These are phyloP conservation scores for Fagopyrum esculentum DNA, from an alignment of 148 eudicot genomes.

Conservation along the genomic window DNA sequence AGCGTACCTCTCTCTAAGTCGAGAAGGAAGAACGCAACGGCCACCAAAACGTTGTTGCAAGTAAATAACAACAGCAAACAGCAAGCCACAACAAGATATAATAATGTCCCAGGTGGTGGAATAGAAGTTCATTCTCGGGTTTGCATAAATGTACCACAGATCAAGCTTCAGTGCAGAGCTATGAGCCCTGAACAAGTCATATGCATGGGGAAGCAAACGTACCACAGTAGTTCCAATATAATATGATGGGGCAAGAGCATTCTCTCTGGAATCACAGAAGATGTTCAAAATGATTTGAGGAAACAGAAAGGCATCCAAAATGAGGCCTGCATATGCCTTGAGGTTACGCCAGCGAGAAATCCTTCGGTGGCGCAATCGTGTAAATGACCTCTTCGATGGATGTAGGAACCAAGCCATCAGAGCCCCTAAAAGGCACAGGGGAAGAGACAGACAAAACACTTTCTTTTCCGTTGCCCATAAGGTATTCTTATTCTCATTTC, in stretches of 20 bases:
- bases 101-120: conserved; percentile 71
- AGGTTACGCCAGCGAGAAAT: conserved; percentile 54
- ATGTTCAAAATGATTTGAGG: conserved; percentile 76
- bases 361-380: conserved; percentile 6
- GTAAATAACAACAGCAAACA: conserved; percentile 38
- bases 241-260: conserved; percentile 43
- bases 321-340: conserved; percentile 69
- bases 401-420: conserved; percentile 56
- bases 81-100: conserved; percentile 41
- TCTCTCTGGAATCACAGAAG: conserved; percentile 42
- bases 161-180: conserved; percentile 36
- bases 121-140: conserved; percentile 60
- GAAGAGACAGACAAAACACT: conserved; percentile 45
- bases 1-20: conserved; percentile 36
- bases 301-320: conserved; percentile 64
- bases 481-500: conserved; percentile 27
- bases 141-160: conserved; percentile 53
- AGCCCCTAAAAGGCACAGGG: conserved; percentile 41
- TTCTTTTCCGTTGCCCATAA: conserved; percentile 61
- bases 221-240: conserved; percentile 62
- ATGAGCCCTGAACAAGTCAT: conserved; percentile 56
- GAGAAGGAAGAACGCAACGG: conserved; percentile 51
- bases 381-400: conserved; percentile 20
- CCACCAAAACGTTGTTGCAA: conserved; percentile 81
- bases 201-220: conserved; percentile 70